Percentiles rank a stretch among this genome's conserved stretches.
Evolutionary conservation across 2,329 filamentous ascomycete species (phyloP).

Genomic region (Fusarium protoensiforme): DNA sequence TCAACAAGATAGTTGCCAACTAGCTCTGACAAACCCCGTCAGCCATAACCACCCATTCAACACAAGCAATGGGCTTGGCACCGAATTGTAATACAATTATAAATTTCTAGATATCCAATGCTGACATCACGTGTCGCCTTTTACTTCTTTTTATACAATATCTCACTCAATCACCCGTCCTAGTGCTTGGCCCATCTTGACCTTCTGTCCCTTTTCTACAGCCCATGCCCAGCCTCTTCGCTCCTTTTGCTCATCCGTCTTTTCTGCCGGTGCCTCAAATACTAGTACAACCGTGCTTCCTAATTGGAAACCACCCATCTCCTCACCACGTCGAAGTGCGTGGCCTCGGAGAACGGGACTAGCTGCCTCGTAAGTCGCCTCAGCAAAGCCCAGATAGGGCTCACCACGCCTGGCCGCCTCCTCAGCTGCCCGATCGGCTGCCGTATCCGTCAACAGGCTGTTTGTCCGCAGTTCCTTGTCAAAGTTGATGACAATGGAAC

Average conservation of each 20-base stretch:
- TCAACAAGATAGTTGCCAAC: not conserved
- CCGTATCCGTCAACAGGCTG: slow-evolving; percentile 90
- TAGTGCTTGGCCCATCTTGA: slow-evolving; percentile 89
- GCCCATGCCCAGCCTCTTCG: slow-evolving; percentile 85
- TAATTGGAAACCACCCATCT: slow-evolving; percentile 98
- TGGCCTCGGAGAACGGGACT: slow-evolving; percentile 84
- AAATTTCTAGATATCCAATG: slow-evolving; percentile 23
- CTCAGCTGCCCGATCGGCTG: slow-evolving; percentile 86
- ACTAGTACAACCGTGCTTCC: slow-evolving; percentile 96
- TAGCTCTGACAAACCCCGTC: not conserved
- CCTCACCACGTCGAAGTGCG: slow-evolving; percentile 86
- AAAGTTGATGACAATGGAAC: slow-evolving; percentile 97
- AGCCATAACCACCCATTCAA: not conserved
- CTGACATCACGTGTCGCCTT: slow-evolving; percentile 11
- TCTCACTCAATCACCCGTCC: slow-evolving; percentile 74
- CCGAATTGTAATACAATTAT: slow-evolving; percentile 15
- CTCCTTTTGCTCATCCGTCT: slow-evolving; percentile 61
- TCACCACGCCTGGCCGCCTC: slow-evolving; percentile 81
- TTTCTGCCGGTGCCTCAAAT: slow-evolving; percentile 86
- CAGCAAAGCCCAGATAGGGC: slow-evolving; percentile 88
- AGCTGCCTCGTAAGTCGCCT: slow-evolving; percentile 87
- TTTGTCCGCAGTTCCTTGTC: slow-evolving; percentile 95
- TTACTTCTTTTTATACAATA: slow-evolving; percentile 19
- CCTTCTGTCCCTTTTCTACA: slow-evolving; percentile 85
- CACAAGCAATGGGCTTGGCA: not conserved